These are phyloP conservation scores for Beauveria brongniartii DNA, from an alignment of 2,329 filamentous ascomycete genomes.

Conservation along the genomic window DNA sequence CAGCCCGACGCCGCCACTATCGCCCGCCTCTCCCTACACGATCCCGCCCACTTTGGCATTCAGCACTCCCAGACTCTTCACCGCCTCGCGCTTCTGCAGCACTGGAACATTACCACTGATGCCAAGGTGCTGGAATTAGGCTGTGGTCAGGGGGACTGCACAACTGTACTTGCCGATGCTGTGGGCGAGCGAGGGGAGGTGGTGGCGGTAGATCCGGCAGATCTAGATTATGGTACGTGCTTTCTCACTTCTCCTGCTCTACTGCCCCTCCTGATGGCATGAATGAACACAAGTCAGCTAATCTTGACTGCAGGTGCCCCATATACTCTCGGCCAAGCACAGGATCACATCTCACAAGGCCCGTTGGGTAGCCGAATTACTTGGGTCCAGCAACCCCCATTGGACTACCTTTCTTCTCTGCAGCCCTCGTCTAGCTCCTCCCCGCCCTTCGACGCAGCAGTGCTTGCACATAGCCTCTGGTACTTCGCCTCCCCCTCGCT, in stretches of 20 bases:
- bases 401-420: background rate
- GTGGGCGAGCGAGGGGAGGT: constrained; percentile 33
- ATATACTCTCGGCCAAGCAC: constrained; percentile 13
- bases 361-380: constrained; percentile 10
- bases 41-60: background rate
- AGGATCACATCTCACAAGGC: constrained; percentile 12
- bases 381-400: background rate
- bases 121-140: constrained; percentile 42
- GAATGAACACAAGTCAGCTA: background rate
- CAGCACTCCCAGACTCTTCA: constrained; percentile 18
- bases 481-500: constrained; percentile 13
- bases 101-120: constrained; percentile 25
- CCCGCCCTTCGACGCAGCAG: constrained; percentile 8
- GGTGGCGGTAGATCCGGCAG: constrained; percentile 41
- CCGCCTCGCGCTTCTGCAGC: constrained; percentile 22
- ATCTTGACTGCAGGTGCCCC: constrained; percentile 10
- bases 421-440: background rate
- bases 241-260: background rate
- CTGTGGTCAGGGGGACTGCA: constrained; percentile 48
- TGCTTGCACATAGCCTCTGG: constrained; percentile 13
- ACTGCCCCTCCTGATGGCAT: background rate
- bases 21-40: constrained; percentile 14
- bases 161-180: constrained; percentile 37
- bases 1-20: constrained; percentile 17
- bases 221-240: constrained; percentile 32